Base-by-base conservation (phyloP, 1,284 basidiomycete species). In the Rhizopogon hawkerae region DNA sequence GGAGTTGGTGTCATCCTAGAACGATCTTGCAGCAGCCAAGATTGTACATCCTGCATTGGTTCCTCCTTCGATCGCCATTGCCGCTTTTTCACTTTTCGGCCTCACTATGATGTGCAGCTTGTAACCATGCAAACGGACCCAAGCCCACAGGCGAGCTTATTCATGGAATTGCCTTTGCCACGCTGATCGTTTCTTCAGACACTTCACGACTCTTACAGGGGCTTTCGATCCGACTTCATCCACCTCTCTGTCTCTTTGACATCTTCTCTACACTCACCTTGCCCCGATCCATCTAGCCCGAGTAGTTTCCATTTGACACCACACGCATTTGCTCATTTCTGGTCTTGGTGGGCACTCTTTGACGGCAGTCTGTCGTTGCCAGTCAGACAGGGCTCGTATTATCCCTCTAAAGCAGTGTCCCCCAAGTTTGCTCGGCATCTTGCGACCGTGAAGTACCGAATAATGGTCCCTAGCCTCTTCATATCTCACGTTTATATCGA, bases 191-290 rank as follows among this genome's bases (percentile, higher is more conserved):
- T 8, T 50, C 44, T 24, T 14, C 51, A 82, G 82, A 69, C 67
- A 23, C 53, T 60, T 18, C 67, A 75, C 35, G 94, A 98, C 68
- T 94, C 93, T 0, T 97, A 83, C 66, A 79, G 80, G 51, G 88
- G 81, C 1, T 98, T 97, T 70, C 83, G 95, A 31, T 96, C 93
- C 6, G 87, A 98, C 67, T 96, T 92, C 64, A 84, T 97, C 51
- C 95, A 98, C 68, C 79, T 96, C 48, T 93, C 92, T 0, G 75
- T 95, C 41, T 97, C 93, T 0, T 73, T 97, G 53, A 79, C 80
- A 34, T 90, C 90, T 4, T 83, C 79, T 3, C 58, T 57, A 54
- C 65, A 49, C 57, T 31, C 41, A 4, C 29, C 47, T 55, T 47
- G 50, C 53, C 31, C 41, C 42, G 24, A 34, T 44, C 46, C 52